These are phyloP conservation scores for Thuja plicata DNA, from an alignment of 83 land plant species.

Conservation along the genomic window DNA sequence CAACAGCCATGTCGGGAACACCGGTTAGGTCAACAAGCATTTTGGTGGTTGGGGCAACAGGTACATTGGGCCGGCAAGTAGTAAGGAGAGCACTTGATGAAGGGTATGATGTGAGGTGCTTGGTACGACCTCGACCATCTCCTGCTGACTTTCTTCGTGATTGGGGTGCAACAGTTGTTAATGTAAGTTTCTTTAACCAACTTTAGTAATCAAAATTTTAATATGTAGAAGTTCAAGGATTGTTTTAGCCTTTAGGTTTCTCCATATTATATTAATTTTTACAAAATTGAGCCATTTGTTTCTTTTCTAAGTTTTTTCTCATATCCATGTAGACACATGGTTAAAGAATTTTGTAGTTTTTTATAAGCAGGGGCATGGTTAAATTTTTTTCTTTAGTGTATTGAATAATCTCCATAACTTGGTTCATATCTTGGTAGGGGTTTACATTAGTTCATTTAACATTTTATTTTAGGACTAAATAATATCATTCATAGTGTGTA, in stretches of 20 bases:
- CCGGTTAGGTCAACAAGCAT: constrained; percentile 93
- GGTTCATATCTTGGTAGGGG: background rate
- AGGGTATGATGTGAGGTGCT: constrained; percentile 97
- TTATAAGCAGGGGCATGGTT: background rate
- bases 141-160: constrained; percentile 99
- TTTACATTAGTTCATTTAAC: background rate
- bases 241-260: background rate
- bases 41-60: constrained; percentile 93
- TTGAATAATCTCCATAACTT: background rate
- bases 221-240: background rate
- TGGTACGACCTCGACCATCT: constrained; percentile 91
- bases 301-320: background rate
- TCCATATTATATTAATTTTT: background rate
- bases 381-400: background rate
- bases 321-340: background rate
- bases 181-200: constrained; percentile 45
- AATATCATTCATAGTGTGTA: background rate
- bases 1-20: constrained; percentile 63
- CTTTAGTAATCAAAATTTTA: background rate
- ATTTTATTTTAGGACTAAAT: background rate
- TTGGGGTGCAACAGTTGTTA: constrained; percentile 99
- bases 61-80: constrained; percentile 94
- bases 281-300: background rate
- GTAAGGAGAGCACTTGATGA: constrained; percentile 95
- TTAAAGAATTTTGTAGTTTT: too few species aligned